Base-by-base conservation (phyloP, 345 rosid genomes). In the Anastatica hierochuntica region DNA sequence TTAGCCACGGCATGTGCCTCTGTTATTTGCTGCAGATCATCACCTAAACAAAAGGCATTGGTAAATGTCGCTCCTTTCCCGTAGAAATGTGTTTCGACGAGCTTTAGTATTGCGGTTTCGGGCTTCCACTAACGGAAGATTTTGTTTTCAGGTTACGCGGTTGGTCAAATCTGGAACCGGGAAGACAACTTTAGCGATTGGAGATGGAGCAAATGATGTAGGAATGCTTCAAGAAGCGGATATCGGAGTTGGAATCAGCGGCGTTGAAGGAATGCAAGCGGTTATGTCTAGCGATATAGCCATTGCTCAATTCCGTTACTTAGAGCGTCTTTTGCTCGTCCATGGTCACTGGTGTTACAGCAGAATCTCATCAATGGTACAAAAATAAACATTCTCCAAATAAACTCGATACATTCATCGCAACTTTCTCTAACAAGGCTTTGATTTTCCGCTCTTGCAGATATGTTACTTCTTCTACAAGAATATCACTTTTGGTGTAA, bases 171-270 rank as follows among this genome's bases (percentile, higher is more conserved):
- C 31, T 30, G 83, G 76, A 74, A 81, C 84, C 0, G 90, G 90
- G n/a, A 79, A 74, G 43, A 84, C 98, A 76, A 88, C 94, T 31
- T 68, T 92, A 59, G 95, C 82, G 2, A 77, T 92, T 36, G 98
- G 98, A 23, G 98, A 92, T 73, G 96, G 98, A 15, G 98, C 96
- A 38, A 92, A 92, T 36, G 98, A 90, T 70, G 98, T 92, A 0
- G 98, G 98, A 20, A 92, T 92, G 98, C 98, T 92, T 60, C 98
- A 92, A 77, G 98, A 92, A 76, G 96, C 96, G 1, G 95, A 92
- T 56, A 92, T 92, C 0, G 96, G 98, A 17, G 73, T 88, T 18
- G 96, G 98, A 58, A 92, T 92, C 69, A 92, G 98, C 30, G 98
- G 96, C 6, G 82, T 83, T 41, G 98, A 92, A 53, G 98, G 98